Conservation (phyloP, 305 asterid genomes). For the Rubia tinctorum region DNA sequence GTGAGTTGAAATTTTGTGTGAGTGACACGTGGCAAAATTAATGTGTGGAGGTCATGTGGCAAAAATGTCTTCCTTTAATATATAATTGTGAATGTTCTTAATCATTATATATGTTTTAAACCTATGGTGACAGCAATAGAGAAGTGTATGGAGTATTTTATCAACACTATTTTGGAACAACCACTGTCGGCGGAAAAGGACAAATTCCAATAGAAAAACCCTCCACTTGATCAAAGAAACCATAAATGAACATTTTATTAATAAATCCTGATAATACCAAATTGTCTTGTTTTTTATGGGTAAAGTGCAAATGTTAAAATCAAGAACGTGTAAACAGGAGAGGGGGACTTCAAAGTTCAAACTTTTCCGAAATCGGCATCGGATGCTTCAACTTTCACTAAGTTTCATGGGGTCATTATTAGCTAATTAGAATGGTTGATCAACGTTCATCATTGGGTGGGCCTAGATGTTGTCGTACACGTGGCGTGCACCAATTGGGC, state of each 20-base stretch:
- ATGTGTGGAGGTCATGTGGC: too few relatives aligned
- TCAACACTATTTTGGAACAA: too few relatives aligned
- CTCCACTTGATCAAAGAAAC: background rate
- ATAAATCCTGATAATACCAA: background rate
- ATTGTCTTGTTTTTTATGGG: background rate
- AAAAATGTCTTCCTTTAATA: too few relatives aligned
- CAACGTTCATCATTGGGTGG: background rate
- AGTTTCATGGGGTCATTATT: background rate
- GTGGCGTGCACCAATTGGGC: background rate
- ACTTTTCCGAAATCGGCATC: background rate
- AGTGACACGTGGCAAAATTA: too few relatives aligned
- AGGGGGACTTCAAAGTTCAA: too few relatives aligned
- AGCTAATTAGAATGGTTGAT: background rate
- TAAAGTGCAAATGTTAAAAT: background rate
- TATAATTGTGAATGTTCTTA: too few relatives aligned
- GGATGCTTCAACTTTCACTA: background rate
- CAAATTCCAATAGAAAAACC: background rate
- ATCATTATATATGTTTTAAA: too few relatives aligned
- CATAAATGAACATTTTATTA: background rate
- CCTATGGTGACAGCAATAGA: too few relatives aligned
- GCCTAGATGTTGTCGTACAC: background rate
- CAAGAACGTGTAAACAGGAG: background rate
- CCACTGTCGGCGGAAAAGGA: conserved; percentile 1
- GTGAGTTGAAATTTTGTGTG: too few relatives aligned
- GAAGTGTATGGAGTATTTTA: too few relatives aligned